Evolutionary conservation across 495 filamentous ascomycete species (phyloP).

Genomic region (Penicillium steckii): DNA sequence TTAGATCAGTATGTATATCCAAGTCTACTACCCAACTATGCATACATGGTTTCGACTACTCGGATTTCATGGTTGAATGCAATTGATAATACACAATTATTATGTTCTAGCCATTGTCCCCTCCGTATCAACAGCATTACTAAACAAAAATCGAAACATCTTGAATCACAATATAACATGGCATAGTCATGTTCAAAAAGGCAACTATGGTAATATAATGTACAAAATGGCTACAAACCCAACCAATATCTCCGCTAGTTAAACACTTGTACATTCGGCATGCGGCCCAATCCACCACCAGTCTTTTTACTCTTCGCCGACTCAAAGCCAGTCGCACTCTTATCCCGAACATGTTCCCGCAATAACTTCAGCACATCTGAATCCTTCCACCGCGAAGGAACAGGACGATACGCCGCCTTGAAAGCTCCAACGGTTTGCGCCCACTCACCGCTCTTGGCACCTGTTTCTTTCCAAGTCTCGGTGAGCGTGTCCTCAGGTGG

Average conservation of each 20-base stretch:
- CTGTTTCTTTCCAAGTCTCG: conserved; percentile 54
- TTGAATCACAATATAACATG: background rate
- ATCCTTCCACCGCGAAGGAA: conserved; percentile 78
- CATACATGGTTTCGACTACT: too few species aligned
- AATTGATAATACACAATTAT: background rate
- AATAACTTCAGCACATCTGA: conserved; percentile 76
- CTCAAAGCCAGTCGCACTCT: conserved; percentile 53
- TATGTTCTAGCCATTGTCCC: too few species aligned
- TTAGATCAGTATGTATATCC: too few species aligned
- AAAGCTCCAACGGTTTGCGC: conserved; percentile 93
- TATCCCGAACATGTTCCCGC: conserved; percentile 72
- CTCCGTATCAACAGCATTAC: too few species aligned
- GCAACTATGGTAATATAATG: background rate
- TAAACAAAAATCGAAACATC: too few species aligned
- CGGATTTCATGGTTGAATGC: background rate
- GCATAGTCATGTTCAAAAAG: background rate
- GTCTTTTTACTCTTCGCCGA: conserved; percentile 47
- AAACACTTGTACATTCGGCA: conserved; percentile 55
- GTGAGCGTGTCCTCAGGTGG: conserved; percentile 44
- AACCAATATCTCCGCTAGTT: conserved; percentile 11
- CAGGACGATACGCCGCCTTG: conserved; percentile 89
- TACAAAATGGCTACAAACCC: background rate
- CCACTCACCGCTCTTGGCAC: conserved; percentile 76
- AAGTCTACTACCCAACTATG: too few species aligned
- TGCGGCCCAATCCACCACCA: conserved; percentile 49